These are phyloP conservation scores for Reutealis trisperma DNA, from an alignment of 345 rosid genomes.

Conservation along the genomic window DNA sequence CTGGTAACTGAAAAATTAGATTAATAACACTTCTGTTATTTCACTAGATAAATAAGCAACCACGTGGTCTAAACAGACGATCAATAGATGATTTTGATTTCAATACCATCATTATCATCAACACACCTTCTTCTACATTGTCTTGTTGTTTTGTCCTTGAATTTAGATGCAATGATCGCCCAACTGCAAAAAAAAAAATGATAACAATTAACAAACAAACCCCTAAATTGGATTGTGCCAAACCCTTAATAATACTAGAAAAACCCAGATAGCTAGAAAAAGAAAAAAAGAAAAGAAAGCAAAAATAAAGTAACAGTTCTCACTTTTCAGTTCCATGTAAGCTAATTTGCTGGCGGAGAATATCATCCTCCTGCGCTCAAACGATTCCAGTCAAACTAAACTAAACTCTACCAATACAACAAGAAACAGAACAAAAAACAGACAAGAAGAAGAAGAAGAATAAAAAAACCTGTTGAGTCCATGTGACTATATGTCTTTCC, in stretches of 20 bases:
- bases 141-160: slow-evolving; percentile 91
- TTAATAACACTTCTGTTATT: neutral
- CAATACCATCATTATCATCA: slow-evolving; percentile 11
- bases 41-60: neutral
- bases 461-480: slow-evolving; percentile 59
- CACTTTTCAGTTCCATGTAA: slow-evolving; percentile 88
- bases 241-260: neutral
- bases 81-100: neutral
- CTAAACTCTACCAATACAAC: neutral
- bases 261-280: slow-evolving; percentile 3
- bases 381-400: slow-evolving; percentile 18
- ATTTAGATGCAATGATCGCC: slow-evolving; percentile 89
- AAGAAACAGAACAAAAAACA: slow-evolving; percentile 8
- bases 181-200: slow-evolving; percentile 53
- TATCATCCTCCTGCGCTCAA: slow-evolving; percentile 81
- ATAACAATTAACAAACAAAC: slow-evolving; percentile 9
- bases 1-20: slow-evolving; percentile 3
- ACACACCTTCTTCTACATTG: slow-evolving; percentile 95
- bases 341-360: slow-evolving; percentile 77
- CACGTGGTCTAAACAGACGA: slow-evolving; percentile 19
- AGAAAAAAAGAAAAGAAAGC: neutral
- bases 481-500: slow-evolving; percentile 70
- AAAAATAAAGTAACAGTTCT: slow-evolving; percentile 19
- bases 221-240: slow-evolving; percentile 9
- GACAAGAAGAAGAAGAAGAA: neutral